Evolutionary conservation across 78 protist species (phyloP), one percentile per base, ranked within the genome.

Genomic region (Trichosphaerium sp.): DNA sequence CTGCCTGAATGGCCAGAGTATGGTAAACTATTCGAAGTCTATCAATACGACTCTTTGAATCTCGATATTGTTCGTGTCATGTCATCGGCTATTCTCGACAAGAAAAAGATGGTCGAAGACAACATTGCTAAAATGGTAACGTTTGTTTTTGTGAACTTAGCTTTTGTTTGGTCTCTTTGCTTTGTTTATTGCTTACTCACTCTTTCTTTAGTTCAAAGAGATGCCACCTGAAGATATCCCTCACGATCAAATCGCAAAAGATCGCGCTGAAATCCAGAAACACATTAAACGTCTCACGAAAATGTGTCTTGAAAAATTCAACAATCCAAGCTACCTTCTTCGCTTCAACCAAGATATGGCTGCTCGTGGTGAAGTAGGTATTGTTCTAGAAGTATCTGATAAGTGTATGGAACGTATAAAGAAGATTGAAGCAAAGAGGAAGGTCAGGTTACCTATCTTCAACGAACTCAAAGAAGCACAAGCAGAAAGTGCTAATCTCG

Each of bases 1-100:
- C 44, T 74, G 1, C 80, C 80, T 37, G 80, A 47, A 39, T 74
- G 69, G 42, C 80, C 80, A 49, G 32, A 26, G 34, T 63, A 59
- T 21, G 61, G 65, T 31, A 51, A 41, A 2, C 47, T 74, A 18
- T 18, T 26, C n/a, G 40, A 49, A 21, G 54, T 73, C 32, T 21
- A 52, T n/a, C 71, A 74, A 52, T 74, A 74, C 28, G 80, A 74
- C 38, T 39, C 42, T 29, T 31, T 74, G 1, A 63, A 74, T 31
- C 26, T 74, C 0, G 48, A 52, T 21, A 61, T 74, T 2, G 80
- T 57, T 3, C 61, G 59, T 23, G 40, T 74, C 28, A 74, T 74
- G 80, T 67, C 67, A 15, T 40, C 62, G 1, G 58, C 67, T 25
- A 69, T 74, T 1, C 48, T 74, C n/a, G 39, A 35, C 37, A 49